Base-by-base conservation (phyloP, 2,329 filamentous ascomycete species). In the Neospermospora avenae region DNA sequence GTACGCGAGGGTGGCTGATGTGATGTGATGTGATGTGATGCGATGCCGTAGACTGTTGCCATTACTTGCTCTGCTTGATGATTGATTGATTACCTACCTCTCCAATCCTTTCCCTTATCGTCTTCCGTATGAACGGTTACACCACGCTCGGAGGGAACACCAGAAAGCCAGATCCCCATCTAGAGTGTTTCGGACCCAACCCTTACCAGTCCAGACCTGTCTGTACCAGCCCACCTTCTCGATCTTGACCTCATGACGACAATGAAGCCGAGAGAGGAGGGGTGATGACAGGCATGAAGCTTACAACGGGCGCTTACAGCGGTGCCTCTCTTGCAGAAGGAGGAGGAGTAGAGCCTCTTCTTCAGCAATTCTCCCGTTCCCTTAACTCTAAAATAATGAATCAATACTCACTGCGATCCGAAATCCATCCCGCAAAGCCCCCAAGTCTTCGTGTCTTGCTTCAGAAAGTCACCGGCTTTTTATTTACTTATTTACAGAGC, bases 181-280 rank as follows among this genome's bases (percentile, higher is more conserved):
- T 14, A 51, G 48, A 51, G 14, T 13, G 48, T 22, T 51, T 51
- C 48, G 48, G 48, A 35, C 42, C n/a, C 48, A 51, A n/a, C 37
- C 37, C 37, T 16, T 13, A 4, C 39, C 39, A 42, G n/a, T 8
- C 39, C 39, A 39, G 37, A n/a, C 39, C n/a, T 18, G 39, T 18
- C 7, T 42, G n/a, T 42, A n/a, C n/a, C 28, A 35, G 28, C 31
- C 46, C 46, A 51, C 46, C 28, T 51, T 51, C 34, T 22, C 46
- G 6, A 28, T 54, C 51, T 41, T 54, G 51, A 54, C 24, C 51
- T 54, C 51, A 54, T 54, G 51, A 54, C 51, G 48, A 51, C 28
- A 51, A 51, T 51, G 31, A 51, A 37, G 45, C 45, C 24, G 18
- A 25, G 22, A 34, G 4, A 14, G 22, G 16, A 28, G 16, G 25